Evolutionary conservation across 1,139 yeast genomes (phyloP), one percentile per base, ranked within the genome.

Genomic region (Nakaseomyces sp.): DNA sequence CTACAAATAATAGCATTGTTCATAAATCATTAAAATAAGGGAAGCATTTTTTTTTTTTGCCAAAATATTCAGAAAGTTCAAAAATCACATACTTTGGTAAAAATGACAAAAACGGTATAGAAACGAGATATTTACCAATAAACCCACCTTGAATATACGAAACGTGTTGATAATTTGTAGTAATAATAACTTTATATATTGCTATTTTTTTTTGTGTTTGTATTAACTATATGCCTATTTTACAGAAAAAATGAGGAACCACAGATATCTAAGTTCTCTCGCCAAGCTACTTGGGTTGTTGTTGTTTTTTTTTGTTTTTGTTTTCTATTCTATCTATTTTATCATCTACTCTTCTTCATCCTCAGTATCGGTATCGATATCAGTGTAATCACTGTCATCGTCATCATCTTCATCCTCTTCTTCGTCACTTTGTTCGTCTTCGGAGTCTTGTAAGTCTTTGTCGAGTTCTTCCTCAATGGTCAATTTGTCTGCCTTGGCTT

Each of bases 381-480:
- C 72, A 2, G 71, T 65, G 53, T 66, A 68, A 43, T 68, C 71
- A 40, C 57, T 67, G 22, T 66, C 69, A 22, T 71, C 76, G 26
- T 62, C 72, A 49, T 74, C 79, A 46, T 73, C 78, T 47, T 75
- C 79, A 31, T 64, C 70, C 19, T 60, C 62, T 45, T 59, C 61
- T 0, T 53, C 55, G 10, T 57, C 55, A 26, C 61, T 60, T 9
- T 59, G 55, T 7, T 52, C 52, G 17, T 50, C 43, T 3, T 49
- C 47, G 10, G 49, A 52, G 19, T 54, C 55, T 8, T 41, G 12
- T 18, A 30, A 19, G 6, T 28, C 35, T 26, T 37, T 19, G 12
- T 45, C 43, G 19, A 47, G 43, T 36, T 45, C 48, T 9, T 48
- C 47, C 18, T 54, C 51, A n/a, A 41, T 55, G 31, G 81, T 77